Evolutionary conservation across 2,329 filamentous ascomycete genomes (phyloP).

Genomic region (Verruconis gallopava): DNA sequence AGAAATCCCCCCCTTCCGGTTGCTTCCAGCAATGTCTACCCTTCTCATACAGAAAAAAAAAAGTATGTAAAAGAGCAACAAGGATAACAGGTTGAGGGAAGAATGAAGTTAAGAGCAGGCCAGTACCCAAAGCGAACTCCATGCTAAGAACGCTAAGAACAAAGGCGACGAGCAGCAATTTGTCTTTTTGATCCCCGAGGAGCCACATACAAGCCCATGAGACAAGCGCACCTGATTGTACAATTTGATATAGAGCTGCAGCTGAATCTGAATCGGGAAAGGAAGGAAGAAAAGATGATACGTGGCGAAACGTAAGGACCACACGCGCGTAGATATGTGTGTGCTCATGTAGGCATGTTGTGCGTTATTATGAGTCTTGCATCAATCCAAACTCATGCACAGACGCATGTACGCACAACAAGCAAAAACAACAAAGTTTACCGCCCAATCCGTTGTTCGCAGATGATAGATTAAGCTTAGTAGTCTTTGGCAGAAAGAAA

Average conservation of each 20-base stretch:
- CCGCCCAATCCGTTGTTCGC: not conserved
- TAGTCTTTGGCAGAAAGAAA: not conserved
- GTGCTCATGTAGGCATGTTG: too few species aligned
- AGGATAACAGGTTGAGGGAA: too few species aligned
- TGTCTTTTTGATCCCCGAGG: not conserved
- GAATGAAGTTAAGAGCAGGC: too few species aligned
- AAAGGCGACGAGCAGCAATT: slow-evolving; percentile 1
- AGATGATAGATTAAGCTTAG: not conserved
- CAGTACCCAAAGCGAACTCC: too few species aligned
- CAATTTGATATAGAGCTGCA: not conserved
- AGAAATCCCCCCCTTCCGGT: too few species aligned
- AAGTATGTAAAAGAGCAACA: too few species aligned
- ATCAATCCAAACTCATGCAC: too few species aligned
- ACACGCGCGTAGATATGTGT: too few species aligned
- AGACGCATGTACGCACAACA: not conserved
- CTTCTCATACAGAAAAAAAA: too few species aligned
- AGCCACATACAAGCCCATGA: not conserved
- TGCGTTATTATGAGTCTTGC: too few species aligned
- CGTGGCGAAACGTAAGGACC: slow-evolving; percentile 2
- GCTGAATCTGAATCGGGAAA: not conserved
- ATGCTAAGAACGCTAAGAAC: slow-evolving; percentile 3
- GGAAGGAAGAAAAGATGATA: not conserved
- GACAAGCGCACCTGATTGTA: not conserved
- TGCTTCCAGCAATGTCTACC: too few species aligned
- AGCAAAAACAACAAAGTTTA: not conserved